Conservation (phyloP, 371 early-diverging fungal species). For the Dinochytrium kinnereticum region DNA sequence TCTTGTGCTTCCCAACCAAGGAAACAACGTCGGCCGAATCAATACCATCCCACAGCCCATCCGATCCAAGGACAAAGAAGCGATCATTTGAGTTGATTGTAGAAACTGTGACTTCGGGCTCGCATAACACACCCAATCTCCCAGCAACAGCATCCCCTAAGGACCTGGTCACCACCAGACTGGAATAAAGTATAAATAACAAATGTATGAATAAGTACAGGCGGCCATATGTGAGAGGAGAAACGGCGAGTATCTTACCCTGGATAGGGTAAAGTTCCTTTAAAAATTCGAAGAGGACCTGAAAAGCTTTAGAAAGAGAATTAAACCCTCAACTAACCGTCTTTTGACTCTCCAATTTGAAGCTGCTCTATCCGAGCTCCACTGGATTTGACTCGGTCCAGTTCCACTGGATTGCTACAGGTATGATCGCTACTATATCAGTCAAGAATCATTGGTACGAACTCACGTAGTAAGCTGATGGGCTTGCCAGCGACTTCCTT, state of each 20-base stretch:
- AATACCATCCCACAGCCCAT: slow-evolving; percentile 59
- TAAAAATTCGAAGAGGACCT: slow-evolving; percentile 59
- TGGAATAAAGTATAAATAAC: no score
- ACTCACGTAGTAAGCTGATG: slow-evolving; percentile 48
- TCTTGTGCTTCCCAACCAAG: slow-evolving; percentile 29
- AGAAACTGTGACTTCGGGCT: slow-evolving; percentile 46
- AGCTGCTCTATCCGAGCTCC: slow-evolving; percentile 56
- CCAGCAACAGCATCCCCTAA: slow-evolving; percentile 54
- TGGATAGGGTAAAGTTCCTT: slow-evolving; percentile 59
- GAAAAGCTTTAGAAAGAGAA: not conserved
- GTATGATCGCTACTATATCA: slow-evolving; percentile 50
- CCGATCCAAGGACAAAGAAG: slow-evolving; percentile 51
- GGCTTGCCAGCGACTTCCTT: slow-evolving; percentile 15
- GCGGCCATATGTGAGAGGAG: no score
- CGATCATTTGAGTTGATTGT: slow-evolving; percentile 30
- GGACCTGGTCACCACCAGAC: slow-evolving; percentile 55
- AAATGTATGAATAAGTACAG: no score
- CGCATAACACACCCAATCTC: slow-evolving; percentile 49
- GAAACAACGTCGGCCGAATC: slow-evolving; percentile 38
- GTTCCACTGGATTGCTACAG: slow-evolving; percentile 43
- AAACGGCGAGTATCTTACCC: slow-evolving; percentile 39
- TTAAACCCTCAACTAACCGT: slow-evolving; percentile 22
- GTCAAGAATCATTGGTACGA: not conserved
- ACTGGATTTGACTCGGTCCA: slow-evolving; percentile 40
- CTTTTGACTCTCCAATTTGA: slow-evolving; percentile 33